A percentile compares a stretch with the other conserved stretches of the same genome.
Conservation (phyloP, 2,329 filamentous ascomycete genomes). For the Shiraia sp. region DNA sequence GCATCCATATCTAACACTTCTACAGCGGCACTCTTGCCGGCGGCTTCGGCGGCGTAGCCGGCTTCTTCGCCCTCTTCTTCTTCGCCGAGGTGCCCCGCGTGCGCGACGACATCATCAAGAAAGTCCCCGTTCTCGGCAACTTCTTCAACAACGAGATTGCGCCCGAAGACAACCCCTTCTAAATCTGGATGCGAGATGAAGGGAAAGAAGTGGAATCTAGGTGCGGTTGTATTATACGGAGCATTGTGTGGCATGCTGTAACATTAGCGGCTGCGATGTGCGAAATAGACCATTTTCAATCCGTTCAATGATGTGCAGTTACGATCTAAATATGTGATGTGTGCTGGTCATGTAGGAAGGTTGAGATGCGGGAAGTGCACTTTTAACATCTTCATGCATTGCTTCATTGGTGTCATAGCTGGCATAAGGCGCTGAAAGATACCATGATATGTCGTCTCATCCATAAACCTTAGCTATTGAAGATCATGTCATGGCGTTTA, state of each 20-base stretch:
- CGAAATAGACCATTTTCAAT: slow-evolving; percentile 36
- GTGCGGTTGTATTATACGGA: slow-evolving; percentile 9
- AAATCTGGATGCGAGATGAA: slow-evolving; percentile 8
- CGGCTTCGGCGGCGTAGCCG: slow-evolving; percentile 61
- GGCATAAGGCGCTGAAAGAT: slow-evolving; percentile 5
- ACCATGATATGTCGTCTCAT: slow-evolving; percentile 1
- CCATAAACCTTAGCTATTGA: neutral
- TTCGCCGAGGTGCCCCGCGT: slow-evolving; percentile 67
- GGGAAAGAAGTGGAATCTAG: slow-evolving; percentile 21
- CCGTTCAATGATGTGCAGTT: slow-evolving; percentile 8
- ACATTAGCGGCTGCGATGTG: slow-evolving; percentile 25
- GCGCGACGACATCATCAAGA: slow-evolving; percentile 64
- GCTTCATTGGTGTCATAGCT: slow-evolving; percentile 4
- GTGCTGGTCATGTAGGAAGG: too few relatives aligned
- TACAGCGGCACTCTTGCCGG: slow-evolving; percentile 50
- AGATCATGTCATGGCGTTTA: neutral
- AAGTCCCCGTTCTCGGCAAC: slow-evolving; percentile 61
- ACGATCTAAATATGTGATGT: neutral
- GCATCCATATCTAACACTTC: slow-evolving; percentile 16
- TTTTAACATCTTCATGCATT: slow-evolving; percentile 4
- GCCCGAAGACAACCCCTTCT: slow-evolving; percentile 67
- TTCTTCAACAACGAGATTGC: slow-evolving; percentile 62
- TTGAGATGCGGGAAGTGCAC: neutral
- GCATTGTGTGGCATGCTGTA: slow-evolving; percentile 26
- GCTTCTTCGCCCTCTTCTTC: slow-evolving; percentile 66